phyloP scores from a whole-genome alignment of 768 basidiomycete genomes.

The Panellus pusillus region DNA sequence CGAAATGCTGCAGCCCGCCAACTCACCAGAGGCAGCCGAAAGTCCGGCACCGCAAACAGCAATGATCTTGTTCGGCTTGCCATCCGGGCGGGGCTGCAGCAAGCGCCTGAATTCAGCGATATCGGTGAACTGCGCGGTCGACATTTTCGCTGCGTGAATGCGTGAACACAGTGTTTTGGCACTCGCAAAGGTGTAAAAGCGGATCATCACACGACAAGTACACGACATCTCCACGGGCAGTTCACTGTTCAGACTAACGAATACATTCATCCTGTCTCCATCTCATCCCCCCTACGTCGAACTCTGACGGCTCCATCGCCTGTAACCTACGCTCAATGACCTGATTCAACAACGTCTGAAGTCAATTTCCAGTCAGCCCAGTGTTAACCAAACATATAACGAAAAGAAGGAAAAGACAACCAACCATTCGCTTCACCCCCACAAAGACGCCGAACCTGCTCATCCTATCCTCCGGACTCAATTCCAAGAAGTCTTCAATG shows the following conservation, averaged over 20 bases:
- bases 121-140: conserved; percentile 20
- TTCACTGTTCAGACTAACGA: background rate
- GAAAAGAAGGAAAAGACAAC: conserved; percentile 22
- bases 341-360: conserved; percentile 35
- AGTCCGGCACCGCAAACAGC: conserved; percentile 56
- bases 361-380: background rate
- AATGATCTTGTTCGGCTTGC: conserved; percentile 34
- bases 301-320: conserved; percentile 28
- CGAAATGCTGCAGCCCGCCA: too few relatives aligned
- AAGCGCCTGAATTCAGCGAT: conserved; percentile 32
- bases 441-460: conserved; percentile 46
- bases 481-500: conserved; percentile 56
- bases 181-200: background rate
- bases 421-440: conserved; percentile 53
- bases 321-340: conserved; percentile 36
- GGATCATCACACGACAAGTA: too few relatives aligned
- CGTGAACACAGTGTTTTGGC: background rate
- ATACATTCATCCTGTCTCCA: background rate
- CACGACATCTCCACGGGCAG: too few relatives aligned
- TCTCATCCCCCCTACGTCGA: conserved; percentile 7
- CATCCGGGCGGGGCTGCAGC: conserved; percentile 11
- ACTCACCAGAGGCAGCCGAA: conserved; percentile 61
- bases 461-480: conserved; percentile 47
- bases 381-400: conserved; percentile 2
- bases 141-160: background rate